Evolutionary conservation across 129 eudicot genomes (phyloP).

Genomic region (Flaveria linearis): DNA sequence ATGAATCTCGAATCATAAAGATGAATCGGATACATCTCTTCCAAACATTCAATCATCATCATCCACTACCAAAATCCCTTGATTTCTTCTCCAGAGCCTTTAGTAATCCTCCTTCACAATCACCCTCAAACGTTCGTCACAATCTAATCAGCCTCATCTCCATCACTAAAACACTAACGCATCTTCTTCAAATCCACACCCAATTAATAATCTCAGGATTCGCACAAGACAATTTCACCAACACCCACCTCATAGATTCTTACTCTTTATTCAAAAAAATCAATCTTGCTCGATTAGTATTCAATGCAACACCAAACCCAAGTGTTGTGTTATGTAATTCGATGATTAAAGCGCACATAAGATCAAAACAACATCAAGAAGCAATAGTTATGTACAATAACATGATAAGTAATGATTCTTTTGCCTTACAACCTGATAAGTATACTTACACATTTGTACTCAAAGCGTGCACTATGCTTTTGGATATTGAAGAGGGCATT

Average conservation of each 20-base stretch:
- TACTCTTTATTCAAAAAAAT: constrained; percentile 50
- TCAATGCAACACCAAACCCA: constrained; percentile 57
- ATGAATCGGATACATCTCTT: constrained; percentile 23
- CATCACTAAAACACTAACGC: constrained; percentile 37
- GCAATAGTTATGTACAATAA: constrained; percentile 47
- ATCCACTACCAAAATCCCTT: constrained; percentile 9
- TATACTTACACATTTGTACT: constrained; percentile 63
- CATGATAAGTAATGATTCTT: constrained; percentile 30
- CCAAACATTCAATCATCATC: constrained; percentile 9
- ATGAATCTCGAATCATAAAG: constrained; percentile 23
- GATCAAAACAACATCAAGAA: constrained; percentile 48
- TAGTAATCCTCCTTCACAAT: constrained; percentile 20
- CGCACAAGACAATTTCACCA: constrained; percentile 28
- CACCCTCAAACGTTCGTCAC: constrained; percentile 19
- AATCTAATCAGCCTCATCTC: constrained; percentile 34
- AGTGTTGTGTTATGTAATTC: constrained; percentile 47
- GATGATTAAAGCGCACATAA: constrained; percentile 62
- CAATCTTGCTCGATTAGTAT: constrained; percentile 47
- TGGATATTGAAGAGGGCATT: constrained; percentile 49
- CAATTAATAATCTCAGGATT: constrained; percentile 46
- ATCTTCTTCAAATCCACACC: constrained; percentile 49
- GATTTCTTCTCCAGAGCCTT: constrained; percentile 12
- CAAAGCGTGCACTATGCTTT: constrained; percentile 62
- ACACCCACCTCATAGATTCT: constrained; percentile 47
- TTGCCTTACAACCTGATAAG: constrained; percentile 44